A percentile compares a stretch with the other conserved stretches of the same genome.
phyloP scores from a whole-genome alignment of 768 basidiomycete genomes.

The Amanita phalloides region DNA sequence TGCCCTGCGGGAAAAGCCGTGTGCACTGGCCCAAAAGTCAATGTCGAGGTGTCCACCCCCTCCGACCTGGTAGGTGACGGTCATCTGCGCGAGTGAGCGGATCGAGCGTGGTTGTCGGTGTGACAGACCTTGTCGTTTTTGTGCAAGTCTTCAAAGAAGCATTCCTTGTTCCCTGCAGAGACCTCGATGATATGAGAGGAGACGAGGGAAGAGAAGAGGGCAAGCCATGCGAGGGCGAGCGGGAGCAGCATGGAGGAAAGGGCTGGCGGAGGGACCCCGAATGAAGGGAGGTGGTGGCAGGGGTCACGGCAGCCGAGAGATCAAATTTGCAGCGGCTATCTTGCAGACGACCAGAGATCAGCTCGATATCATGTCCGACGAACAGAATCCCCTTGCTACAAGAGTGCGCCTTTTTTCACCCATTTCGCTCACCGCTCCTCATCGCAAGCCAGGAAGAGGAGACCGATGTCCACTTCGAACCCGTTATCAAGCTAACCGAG shows the following conservation, averaged over 20 bases:
- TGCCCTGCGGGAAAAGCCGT: constrained; percentile 2
- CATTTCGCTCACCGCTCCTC: constrained; percentile 15
- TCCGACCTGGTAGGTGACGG: constrained; percentile 97
- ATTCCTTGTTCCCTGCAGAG: constrained; percentile 75
- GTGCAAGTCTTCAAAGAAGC: constrained; percentile 94
- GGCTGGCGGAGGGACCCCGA: background rate
- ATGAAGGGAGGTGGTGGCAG: constrained; percentile 7
- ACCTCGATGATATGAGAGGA: constrained; percentile 68
- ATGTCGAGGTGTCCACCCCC: constrained; percentile 96
- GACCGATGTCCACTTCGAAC: constrained; percentile 86
- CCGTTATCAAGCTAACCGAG: constrained; percentile 93
- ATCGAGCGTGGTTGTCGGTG: background rate
- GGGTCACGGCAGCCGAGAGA: constrained; percentile 8
- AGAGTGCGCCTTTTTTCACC: constrained; percentile 40
- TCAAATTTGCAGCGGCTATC: constrained; percentile 7
- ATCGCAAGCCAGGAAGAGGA: constrained; percentile 51
- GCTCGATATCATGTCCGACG: constrained; percentile 40
- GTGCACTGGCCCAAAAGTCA: constrained; percentile 77
- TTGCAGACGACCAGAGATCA: constrained; percentile 15
- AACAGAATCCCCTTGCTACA: constrained; percentile 55
- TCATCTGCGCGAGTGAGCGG: constrained; percentile 58
- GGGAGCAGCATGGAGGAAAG: constrained; percentile 4
- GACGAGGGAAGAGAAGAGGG: constrained; percentile 29
- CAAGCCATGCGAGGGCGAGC: constrained; percentile 29
- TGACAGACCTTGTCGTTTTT: constrained; percentile 70